phyloP scores from a whole-genome alignment of 805 yeast species.

The Candida xiaguanensis region DNA sequence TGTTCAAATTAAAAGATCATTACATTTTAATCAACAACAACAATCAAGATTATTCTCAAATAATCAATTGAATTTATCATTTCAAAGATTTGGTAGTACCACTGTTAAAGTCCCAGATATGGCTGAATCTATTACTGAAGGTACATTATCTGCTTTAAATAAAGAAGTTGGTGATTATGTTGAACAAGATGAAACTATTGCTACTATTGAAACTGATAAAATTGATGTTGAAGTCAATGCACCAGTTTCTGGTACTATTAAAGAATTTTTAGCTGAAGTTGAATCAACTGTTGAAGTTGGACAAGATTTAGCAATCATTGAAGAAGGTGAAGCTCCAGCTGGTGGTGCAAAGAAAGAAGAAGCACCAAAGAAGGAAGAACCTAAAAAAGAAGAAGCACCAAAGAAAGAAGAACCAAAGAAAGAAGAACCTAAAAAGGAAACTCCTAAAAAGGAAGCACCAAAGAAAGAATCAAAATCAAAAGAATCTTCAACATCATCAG shows the following conservation, averaged over 20 bases:
- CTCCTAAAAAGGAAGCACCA: slow-evolving; percentile 28
- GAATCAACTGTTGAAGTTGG: slow-evolving; percentile 97
- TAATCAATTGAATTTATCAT: slow-evolving; percentile 14
- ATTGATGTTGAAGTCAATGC: slow-evolving; percentile 96
- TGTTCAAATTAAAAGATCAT: slow-evolving; percentile 18
- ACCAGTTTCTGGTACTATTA: slow-evolving; percentile 85
- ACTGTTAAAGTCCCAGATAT: slow-evolving; percentile 90
- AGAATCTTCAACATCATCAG: slow-evolving; percentile 23
- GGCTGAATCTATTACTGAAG: slow-evolving; percentile 99
- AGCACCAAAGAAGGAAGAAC: slow-evolving; percentile 20
- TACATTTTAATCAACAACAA: slow-evolving; percentile 9
- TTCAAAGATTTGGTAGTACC: slow-evolving; percentile 37
- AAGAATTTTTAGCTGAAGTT: slow-evolving; percentile 74
- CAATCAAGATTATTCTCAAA: slow-evolving; percentile 3
- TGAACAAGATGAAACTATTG: slow-evolving; percentile 81
- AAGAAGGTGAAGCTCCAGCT: slow-evolving; percentile 70
- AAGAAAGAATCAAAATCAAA: slow-evolving; percentile 20
- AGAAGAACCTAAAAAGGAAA: slow-evolving; percentile 16
- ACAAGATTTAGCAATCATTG: slow-evolving; percentile 84
- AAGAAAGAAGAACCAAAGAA: slow-evolving; percentile 38
- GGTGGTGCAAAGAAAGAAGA: slow-evolving; percentile 41
- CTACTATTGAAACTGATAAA: slow-evolving; percentile 97
- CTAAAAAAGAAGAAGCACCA: slow-evolving; percentile 38
- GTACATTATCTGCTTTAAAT: slow-evolving; percentile 69
- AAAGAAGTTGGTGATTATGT: slow-evolving; percentile 87